phyloP scores from a whole-genome alignment of 2,329 filamentous ascomycete species.

The Nannizzia gypsea region DNA sequence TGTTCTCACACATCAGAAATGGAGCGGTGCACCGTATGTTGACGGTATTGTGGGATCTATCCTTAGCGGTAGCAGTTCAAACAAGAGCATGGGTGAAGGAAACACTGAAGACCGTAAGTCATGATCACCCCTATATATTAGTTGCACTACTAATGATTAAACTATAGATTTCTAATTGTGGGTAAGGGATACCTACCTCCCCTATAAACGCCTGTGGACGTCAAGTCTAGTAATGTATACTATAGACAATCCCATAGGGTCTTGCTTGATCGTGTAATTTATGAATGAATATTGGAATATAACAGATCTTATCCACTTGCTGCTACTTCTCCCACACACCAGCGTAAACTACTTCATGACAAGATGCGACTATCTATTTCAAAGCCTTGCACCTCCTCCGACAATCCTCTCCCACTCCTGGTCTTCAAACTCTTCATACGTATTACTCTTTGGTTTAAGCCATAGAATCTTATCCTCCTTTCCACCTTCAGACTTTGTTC shows the following conservation, averaged over 20 bases:
- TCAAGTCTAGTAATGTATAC: not conserved
- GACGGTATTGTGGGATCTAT: conserved; percentile 84
- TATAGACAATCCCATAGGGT: not conserved
- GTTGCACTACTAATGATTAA: not conserved
- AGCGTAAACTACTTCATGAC: not conserved
- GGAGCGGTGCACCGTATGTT: conserved; percentile 60
- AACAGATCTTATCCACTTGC: no score
- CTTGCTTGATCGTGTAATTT: not conserved
- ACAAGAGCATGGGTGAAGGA: conserved; percentile 87
- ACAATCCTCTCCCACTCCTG: conserved; percentile 47
- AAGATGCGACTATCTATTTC: conserved; percentile 24
- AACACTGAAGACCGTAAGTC: conserved; percentile 58
- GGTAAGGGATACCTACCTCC: not conserved
- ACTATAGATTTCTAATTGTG: not conserved
- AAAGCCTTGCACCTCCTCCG: conserved; percentile 36
- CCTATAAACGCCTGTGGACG: no score
- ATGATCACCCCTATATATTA: not conserved
- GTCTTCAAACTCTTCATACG: conserved; percentile 48
- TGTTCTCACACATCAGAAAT: conserved; percentile 87
- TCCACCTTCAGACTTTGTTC: conserved; percentile 34
- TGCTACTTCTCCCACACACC: not conserved
- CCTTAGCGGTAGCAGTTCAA: conserved; percentile 79
- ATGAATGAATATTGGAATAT: not conserved
- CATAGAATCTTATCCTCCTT: conserved; percentile 40
- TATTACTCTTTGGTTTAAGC: conserved; percentile 37